phyloP scores from a whole-genome alignment of 1,284 basidiomycete genomes.

The Exsudoporus floridanus region DNA sequence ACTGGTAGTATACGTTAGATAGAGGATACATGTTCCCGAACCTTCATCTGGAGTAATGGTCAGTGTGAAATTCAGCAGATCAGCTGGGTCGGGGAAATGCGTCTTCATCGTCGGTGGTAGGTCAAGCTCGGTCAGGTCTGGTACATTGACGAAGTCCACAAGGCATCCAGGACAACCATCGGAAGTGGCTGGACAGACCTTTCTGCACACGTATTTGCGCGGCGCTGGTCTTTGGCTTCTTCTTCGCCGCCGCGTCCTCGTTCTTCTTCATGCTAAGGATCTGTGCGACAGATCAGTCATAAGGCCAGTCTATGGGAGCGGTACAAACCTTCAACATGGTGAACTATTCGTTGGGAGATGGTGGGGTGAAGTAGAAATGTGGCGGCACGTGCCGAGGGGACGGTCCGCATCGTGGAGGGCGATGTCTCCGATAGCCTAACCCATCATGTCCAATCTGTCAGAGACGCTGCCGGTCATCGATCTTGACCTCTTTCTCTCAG shows the following conservation, averaged over 20 bases:
- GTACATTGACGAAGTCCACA: slow-evolving; percentile 6
- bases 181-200: slow-evolving; percentile 54
- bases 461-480: slow-evolving; percentile 66
- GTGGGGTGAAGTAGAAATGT: slow-evolving; percentile 26
- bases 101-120: slow-evolving; percentile 96
- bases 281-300: slow-evolving; percentile 42
- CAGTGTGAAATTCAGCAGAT: slow-evolving; percentile 95
- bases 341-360: slow-evolving; percentile 13
- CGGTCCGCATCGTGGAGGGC: not conserved
- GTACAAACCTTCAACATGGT: slow-evolving; percentile 47
- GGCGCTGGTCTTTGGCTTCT: slow-evolving; percentile 94
- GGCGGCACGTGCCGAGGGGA: slow-evolving; percentile 32
- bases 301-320: not conserved
- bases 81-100: slow-evolving; percentile 84
- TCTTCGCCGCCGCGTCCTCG: slow-evolving; percentile 91
- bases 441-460: slow-evolving; percentile 32
- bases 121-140: slow-evolving; percentile 97
- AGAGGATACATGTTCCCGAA: slow-evolving; percentile 35
- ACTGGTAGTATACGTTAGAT: slow-evolving; percentile 8
- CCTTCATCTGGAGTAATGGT: slow-evolving; percentile 98
- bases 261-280: slow-evolving; percentile 99
- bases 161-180: not conserved
- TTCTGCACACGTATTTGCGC: slow-evolving; percentile 99
- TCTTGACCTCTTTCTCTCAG: slow-evolving; percentile 69
- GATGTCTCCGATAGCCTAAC: not conserved